Percentiles rank a stretch among this genome's conserved stretches.
Conservation (phyloP, 257 asterid species). For the Rauvolfia tetraphylla region DNA sequence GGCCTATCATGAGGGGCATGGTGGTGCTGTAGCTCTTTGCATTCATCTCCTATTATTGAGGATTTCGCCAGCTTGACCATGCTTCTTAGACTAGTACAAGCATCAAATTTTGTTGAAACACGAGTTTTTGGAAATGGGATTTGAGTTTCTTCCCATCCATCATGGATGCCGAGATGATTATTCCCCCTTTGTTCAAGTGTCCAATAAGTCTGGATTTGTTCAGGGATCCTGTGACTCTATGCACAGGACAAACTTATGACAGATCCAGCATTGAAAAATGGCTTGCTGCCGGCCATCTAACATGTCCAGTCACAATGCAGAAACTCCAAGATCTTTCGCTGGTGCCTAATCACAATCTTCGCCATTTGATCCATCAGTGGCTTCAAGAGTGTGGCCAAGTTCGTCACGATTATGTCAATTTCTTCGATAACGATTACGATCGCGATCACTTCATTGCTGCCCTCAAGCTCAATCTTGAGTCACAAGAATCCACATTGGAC, state of each 20-base stretch:
- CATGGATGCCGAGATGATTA: neutral
- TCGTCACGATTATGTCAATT: neutral
- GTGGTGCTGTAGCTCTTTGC: neutral
- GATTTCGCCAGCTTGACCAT: neutral
- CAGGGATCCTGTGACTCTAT: constrained; percentile 82
- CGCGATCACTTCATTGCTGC: constrained; percentile 9
- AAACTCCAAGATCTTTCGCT: constrained; percentile 72
- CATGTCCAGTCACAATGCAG: constrained; percentile 76
- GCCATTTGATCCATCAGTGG: constrained; percentile 63
- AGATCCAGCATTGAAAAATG: constrained; percentile 59
- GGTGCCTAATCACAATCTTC: constrained; percentile 62
- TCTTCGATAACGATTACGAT: neutral
- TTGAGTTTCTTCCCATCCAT: too few species aligned
- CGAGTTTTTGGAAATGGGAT: too few species aligned
- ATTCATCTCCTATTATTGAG: neutral
- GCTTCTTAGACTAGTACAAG: too few species aligned
- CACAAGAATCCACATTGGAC: constrained; percentile 29
- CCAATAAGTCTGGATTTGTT: constrained; percentile 76
- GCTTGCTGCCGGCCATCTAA: constrained; percentile 54
- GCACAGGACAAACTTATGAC: constrained; percentile 83
- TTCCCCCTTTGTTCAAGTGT: constrained; percentile 53
- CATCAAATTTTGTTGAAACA: too few species aligned
- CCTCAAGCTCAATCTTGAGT: constrained; percentile 31
- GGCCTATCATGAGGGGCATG: too few species aligned
- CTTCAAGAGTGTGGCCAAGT: constrained; percentile 29